These are phyloP conservation scores for Fusarium sp. DNA, from an alignment of 2,329 filamentous ascomycete species.

Conservation along the genomic window DNA sequence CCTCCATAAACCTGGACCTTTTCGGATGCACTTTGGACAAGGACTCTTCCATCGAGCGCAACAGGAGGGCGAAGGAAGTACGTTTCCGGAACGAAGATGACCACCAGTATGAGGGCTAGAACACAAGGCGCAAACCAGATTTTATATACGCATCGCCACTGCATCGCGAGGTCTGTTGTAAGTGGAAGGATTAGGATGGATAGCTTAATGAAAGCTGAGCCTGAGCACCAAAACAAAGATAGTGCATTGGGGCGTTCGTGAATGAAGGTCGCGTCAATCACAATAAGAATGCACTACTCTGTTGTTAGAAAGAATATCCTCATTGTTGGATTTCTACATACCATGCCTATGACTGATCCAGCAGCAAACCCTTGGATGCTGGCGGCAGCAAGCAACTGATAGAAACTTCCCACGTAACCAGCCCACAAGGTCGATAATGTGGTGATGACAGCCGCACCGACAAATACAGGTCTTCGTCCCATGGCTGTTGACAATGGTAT, in stretches of 20 bases:
- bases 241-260: conserved; percentile 33
- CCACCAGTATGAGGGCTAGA: neutral
- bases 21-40: conserved; percentile 23
- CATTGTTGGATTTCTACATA: neutral
- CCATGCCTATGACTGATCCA: conserved; percentile 18
- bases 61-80: conserved; percentile 37
- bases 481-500: conserved; percentile 34
- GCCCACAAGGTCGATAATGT: conserved; percentile 22
- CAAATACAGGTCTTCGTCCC: conserved; percentile 29
- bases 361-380: conserved; percentile 24
- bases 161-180: neutral
- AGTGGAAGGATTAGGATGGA: conserved; percentile 9
- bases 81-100: conserved; percentile 29
- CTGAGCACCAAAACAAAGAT: conserved; percentile 27
- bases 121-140: conserved; percentile 16
- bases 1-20: conserved; percentile 26
- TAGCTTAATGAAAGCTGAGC: conserved; percentile 23
- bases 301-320: neutral
- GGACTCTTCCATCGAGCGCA: conserved; percentile 21
- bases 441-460: conserved; percentile 10
- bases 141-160: conserved; percentile 26
- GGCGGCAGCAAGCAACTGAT: conserved; percentile 9
- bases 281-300: conserved; percentile 12
- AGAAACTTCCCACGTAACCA: conserved; percentile 10
- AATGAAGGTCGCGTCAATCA: conserved; percentile 36